Evolutionary conservation across 208 protist genomes (phyloP).

Genomic region (Strigomonas culicis): DNA sequence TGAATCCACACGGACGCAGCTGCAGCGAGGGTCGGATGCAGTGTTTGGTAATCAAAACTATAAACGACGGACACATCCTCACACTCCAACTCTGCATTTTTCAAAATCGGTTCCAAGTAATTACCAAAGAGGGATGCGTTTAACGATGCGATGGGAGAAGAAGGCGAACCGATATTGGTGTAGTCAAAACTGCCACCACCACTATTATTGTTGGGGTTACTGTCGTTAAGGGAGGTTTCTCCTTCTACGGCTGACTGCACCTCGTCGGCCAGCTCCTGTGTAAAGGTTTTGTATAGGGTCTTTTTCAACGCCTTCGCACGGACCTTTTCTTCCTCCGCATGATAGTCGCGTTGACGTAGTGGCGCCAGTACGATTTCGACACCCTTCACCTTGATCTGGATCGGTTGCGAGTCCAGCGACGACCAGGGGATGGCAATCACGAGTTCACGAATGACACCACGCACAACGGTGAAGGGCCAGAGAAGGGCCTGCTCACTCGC

Average conservation of each 20-base stretch:
- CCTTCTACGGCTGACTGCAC: neutral
- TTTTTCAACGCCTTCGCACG: constrained; percentile 54
- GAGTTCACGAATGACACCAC: constrained; percentile 59
- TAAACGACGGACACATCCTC: neutral
- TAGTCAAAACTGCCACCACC: too few species aligned
- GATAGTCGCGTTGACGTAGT: constrained; percentile 45
- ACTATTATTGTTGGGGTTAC: neutral
- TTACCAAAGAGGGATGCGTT: constrained; percentile 25
- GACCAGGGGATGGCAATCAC: constrained; percentile 74
- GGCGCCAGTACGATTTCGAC: constrained; percentile 72
- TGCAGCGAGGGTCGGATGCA: neutral
- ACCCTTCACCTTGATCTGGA: constrained; percentile 53
- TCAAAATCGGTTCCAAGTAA: neutral
- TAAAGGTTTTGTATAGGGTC: constrained; percentile 11
- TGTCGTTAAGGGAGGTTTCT: neutral
- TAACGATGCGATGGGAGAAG: neutral
- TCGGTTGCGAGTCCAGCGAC: constrained; percentile 55
- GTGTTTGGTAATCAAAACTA: neutral
- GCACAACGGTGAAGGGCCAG: constrained; percentile 68
- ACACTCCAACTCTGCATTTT: neutral
- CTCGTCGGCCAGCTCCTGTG: neutral
- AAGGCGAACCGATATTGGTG: neutral
- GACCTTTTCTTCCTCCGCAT: constrained; percentile 48
- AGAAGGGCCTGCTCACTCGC: constrained; percentile 27
- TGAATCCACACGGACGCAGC: neutral